Base-by-base conservation (phyloP, 2,329 filamentous ascomycete species). In the Scytalidium lignicola region DNA sequence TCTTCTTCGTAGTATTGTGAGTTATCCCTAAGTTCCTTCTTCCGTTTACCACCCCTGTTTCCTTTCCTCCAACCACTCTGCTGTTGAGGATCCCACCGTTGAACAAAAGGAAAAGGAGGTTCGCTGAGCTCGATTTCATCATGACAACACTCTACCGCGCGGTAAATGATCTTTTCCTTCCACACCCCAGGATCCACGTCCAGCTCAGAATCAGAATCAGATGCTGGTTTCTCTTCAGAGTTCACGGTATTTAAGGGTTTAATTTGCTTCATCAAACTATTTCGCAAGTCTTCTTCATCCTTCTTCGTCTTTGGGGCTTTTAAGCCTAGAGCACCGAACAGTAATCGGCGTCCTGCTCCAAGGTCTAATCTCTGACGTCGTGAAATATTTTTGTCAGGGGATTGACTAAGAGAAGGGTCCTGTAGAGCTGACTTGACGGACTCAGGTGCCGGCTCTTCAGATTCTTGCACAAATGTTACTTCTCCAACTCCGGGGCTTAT, bases 31-130 rank as follows among this genome's bases (percentile, higher is more conserved):
- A 70, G 67, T 41, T 67, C 64, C 47, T 74, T 71, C 62, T 84
- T 83, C 47, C 72, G 69, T 54, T 74, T 80, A 32, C 66, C 67
- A 20, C 68, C 67, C 22, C 67, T 63, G 43, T 70, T 70, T 37
- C 65, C 66, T 41, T 67, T 69, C 56, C 72, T 71, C 55, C 71
- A 70, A 15, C 53, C 54, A 28, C 59, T 55, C 64, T 79, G 76
- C 59, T 91, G 87, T 52, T 90, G 85, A 3, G 80, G 78, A 66
- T 95, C 89, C 92, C 91, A 96, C 43, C 88, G 80, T 65, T 96
- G 90, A 15, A 87, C 74, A 65, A 96, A 96, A 0, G 91, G 91
- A 61, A 95, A 96, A 0, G 91, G 88, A 0, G 92, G 91, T 28
- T 88, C 78, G 47, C 79, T 86, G 42, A 95, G 73, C 26, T 78